phyloP scores from a whole-genome alignment of 73 alveolate species.

The Blepharisma stoltei region DNA sequence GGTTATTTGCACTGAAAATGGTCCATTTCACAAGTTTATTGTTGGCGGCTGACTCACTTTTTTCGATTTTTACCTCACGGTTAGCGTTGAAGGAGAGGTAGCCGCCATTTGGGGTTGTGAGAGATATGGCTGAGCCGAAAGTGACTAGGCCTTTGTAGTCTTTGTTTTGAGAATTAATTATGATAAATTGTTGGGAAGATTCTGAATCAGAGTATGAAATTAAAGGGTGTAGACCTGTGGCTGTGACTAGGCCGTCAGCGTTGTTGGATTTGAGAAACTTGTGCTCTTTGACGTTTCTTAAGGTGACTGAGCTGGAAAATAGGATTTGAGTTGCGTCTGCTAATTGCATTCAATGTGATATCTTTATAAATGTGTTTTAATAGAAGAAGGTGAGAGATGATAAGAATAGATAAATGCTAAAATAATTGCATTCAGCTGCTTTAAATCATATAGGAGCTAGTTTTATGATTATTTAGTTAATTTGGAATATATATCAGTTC shows the following conservation, averaged over 20 bases:
- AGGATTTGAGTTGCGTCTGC: neutral
- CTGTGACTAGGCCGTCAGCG: conserved; percentile 44
- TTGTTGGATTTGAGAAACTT: conserved; percentile 37
- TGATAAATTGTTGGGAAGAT: conserved; percentile 47
- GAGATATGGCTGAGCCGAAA: conserved; percentile 51
- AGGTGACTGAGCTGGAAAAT: conserved; percentile 34
- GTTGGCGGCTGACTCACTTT: conserved; percentile 46
- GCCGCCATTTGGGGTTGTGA: conserved; percentile 46
- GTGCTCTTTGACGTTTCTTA: conserved; percentile 44
- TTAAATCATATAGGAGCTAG: no score
- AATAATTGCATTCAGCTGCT: no score
- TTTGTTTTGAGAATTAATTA: conserved; percentile 46
- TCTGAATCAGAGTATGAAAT: conserved; percentile 55
- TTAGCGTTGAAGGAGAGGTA: conserved; percentile 51
- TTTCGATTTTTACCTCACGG: conserved; percentile 54
- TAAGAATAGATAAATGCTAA: no score
- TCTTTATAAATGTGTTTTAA: no score
- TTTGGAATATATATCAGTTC: no score
- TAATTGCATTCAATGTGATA: neutral
- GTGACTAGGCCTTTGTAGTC: conserved; percentile 47
- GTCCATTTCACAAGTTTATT: conserved; percentile 59
- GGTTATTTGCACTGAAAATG: conserved; percentile 45
- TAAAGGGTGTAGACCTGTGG: conserved; percentile 59
- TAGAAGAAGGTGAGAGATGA: no score
- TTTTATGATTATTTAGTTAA: no score